A percentile compares a stretch with the other conserved stretches of the same genome.
These are phyloP conservation scores for Aphanomyces astaci DNA, from an alignment of 352 stramenopile species.

Conservation along the genomic window DNA sequence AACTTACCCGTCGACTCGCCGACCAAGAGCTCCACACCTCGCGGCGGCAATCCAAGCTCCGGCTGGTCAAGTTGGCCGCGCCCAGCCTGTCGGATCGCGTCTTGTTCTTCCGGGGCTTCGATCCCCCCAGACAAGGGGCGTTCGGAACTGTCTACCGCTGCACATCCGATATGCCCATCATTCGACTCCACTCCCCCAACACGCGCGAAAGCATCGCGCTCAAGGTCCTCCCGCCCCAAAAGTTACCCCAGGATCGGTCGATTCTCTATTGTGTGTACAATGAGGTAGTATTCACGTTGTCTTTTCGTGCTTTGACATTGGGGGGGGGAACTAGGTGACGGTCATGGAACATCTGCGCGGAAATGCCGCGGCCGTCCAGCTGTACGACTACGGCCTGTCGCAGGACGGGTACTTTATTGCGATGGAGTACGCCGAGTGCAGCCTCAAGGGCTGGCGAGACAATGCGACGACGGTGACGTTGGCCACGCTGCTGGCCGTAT, in stretches of 20 bases:
- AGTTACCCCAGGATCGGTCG: conserved; percentile 12
- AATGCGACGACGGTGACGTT: neutral
- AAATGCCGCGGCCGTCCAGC: neutral
- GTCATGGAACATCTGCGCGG: conserved; percentile 6
- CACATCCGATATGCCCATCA: conserved; percentile 8
- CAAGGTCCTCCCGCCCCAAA: conserved; percentile 11
- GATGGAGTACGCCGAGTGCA: conserved; percentile 3
- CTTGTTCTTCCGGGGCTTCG: conserved; percentile 7
- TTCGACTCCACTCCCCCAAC: neutral
- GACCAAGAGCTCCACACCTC: neutral
- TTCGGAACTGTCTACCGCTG: conserved; percentile 14
- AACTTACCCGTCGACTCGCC: neutral
- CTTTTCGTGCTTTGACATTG: neutral
- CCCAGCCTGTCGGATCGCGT: neutral
- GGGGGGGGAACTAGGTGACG: neutral
- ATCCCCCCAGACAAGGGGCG: neutral
- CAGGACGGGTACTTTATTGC: conserved; percentile 12
- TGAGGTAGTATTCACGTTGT: neutral
- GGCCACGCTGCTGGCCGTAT: neutral
- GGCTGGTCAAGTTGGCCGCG: neutral
- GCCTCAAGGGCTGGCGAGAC: conserved; percentile 8
- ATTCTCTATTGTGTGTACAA: conserved; percentile 9
- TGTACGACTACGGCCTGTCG: conserved; percentile 13
- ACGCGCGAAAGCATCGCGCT: conserved; percentile 7
- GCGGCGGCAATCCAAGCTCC: neutral